These are phyloP conservation scores for Citrus sp. DNA, from an alignment of 345 rosid genomes.

Conservation along the genomic window DNA sequence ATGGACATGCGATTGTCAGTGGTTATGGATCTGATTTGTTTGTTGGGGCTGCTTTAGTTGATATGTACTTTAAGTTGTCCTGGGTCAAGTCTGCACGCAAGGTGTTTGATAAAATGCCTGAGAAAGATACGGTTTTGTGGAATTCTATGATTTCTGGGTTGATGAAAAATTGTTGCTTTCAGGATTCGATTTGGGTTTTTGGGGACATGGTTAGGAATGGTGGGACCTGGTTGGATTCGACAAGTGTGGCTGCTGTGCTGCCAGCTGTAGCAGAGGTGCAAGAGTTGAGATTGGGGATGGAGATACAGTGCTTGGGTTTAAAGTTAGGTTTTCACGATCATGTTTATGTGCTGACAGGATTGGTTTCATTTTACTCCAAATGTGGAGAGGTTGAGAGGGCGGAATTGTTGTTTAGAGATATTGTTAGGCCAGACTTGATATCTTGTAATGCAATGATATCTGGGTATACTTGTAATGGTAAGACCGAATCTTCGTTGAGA, in stretches of 20 bases:
- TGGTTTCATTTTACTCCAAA: constrained; percentile 59
- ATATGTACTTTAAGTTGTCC: constrained; percentile 47
- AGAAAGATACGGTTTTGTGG: constrained; percentile 60
- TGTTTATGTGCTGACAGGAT: constrained; percentile 56
- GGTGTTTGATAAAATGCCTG: constrained; percentile 62
- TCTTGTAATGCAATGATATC: constrained; percentile 80
- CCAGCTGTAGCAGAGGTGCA: constrained; percentile 77
- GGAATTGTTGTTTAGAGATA: constrained; percentile 44
- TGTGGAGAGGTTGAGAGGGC: constrained; percentile 46
- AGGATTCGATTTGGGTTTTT: constrained; percentile 47
- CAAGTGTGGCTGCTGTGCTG: constrained; percentile 53
- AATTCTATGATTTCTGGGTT: constrained; percentile 68
- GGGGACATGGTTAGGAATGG: constrained; percentile 40
- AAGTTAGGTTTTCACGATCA: constrained; percentile 53
- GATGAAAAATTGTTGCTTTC: constrained; percentile 40
- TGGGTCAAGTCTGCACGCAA: constrained; percentile 35
- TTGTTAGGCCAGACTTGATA: constrained; percentile 54
- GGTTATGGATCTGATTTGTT: constrained; percentile 56
- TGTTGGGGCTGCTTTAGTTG: constrained; percentile 61
- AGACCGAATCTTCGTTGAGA: constrained; percentile 43
- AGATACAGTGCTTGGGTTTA: constrained; percentile 51
- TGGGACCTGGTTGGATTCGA: constrained; percentile 38
- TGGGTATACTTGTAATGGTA: constrained; percentile 56
- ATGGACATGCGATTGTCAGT: constrained; percentile 46
- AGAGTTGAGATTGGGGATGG: constrained; percentile 53